phyloP scores from a whole-genome alignment of 208 protist species.

The Acanthamoeba triangularis region DNA sequence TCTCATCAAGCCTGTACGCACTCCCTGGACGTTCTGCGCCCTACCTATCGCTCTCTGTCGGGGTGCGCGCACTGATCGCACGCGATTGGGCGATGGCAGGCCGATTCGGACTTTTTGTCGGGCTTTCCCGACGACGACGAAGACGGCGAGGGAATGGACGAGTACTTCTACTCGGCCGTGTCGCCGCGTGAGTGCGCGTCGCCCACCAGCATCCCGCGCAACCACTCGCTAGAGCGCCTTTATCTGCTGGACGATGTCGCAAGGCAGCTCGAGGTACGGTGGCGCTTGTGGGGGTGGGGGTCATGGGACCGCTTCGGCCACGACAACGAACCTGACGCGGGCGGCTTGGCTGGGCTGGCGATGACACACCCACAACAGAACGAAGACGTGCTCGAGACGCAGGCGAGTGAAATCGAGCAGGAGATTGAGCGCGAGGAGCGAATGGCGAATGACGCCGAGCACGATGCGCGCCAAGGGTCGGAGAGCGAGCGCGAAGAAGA shows the following conservation, averaged over 20 bases:
- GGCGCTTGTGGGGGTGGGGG: too few relatives aligned
- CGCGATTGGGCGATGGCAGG: background rate
- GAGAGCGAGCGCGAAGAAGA: constrained; percentile 10
- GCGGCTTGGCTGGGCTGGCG: background rate
- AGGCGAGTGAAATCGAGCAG: background rate
- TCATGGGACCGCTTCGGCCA: background rate
- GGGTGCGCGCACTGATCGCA: background rate
- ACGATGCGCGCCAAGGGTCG: background rate
- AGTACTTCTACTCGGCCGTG: constrained; percentile 62
- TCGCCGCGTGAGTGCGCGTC: constrained; percentile 49
- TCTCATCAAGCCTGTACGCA: constrained; percentile 65
- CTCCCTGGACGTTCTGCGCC: background rate
- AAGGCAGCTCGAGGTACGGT: background rate
- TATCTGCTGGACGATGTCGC: constrained; percentile 9
- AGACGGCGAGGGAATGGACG: constrained; percentile 50
- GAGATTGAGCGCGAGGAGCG: constrained; percentile 1
- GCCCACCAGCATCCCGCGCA: constrained; percentile 39
- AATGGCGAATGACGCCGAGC: background rate
- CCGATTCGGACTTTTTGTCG: constrained; percentile 43
- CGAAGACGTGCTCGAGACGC: background rate
- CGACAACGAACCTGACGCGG: too few relatives aligned
- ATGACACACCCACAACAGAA: background rate
- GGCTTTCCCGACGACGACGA: constrained; percentile 52
- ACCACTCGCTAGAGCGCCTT: constrained; percentile 40
- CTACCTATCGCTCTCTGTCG: background rate